Conservation (phyloP, 371 early-diverging fungal species). For the Aphelidium insulamus region DNA sequence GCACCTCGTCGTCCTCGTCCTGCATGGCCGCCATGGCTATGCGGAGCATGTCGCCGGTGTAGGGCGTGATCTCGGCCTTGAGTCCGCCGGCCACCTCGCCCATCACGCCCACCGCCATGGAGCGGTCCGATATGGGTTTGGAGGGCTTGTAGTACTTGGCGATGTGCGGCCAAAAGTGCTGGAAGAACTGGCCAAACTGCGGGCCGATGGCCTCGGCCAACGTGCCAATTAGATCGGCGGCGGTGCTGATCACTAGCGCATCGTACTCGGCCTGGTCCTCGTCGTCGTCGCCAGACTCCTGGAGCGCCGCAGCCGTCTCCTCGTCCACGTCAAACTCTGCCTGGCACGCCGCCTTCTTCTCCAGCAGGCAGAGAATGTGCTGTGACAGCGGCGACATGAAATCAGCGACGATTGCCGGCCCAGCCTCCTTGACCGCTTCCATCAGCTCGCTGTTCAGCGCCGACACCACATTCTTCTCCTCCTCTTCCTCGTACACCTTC, state of each 20-base stretch:
- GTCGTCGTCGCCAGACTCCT: conserved; percentile 39
- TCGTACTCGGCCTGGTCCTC: conserved; percentile 52
- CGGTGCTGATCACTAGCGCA: conserved; percentile 47
- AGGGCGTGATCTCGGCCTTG: conserved; percentile 44
- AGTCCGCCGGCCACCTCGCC: conserved; percentile 60
- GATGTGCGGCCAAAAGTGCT: conserved; percentile 55
- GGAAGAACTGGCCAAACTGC: conserved; percentile 41
- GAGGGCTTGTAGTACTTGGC: conserved; percentile 54
- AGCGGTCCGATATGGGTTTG: conserved; percentile 44
- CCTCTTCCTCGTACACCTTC: conserved; percentile 51
- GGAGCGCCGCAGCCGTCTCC: no score
- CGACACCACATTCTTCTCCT: conserved; percentile 26
- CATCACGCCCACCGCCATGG: conserved; percentile 70
- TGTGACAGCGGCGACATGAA: conserved; percentile 14
- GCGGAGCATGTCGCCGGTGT: conserved; percentile 14
- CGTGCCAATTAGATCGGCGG: conserved; percentile 59
- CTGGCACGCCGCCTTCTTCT: conserved; percentile 61
- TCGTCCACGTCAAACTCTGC: conserved; percentile 29
- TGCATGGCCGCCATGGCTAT: conserved; percentile 39
- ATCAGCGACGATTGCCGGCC: conserved; percentile 48
- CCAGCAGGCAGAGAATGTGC: conserved; percentile 36
- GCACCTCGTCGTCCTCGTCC: conserved; percentile 59
- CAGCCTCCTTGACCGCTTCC: conserved; percentile 40
- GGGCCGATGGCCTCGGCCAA: conserved; percentile 47
- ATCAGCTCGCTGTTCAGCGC: conserved; percentile 24